A percentile compares a stretch with the other conserved stretches of the same genome.
Conservation (phyloP, 495 filamentous ascomycete species). For the Haplographium delicatum region DNA sequence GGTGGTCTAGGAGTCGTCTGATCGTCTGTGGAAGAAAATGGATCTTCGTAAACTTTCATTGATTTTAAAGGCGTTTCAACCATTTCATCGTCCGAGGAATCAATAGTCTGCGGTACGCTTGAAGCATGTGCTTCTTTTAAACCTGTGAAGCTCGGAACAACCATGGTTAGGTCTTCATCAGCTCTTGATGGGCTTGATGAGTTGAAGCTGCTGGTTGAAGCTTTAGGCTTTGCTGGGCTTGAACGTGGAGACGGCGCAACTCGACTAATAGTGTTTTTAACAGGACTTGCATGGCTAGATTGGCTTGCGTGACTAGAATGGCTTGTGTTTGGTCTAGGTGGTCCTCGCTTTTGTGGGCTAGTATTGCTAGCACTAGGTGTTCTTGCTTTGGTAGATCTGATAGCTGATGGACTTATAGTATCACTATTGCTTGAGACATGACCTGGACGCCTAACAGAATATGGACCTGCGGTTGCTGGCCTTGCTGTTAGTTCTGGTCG, state of each 20-base stretch:
- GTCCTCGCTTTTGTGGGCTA: conserved; percentile 17
- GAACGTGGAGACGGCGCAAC: conserved; percentile 20
- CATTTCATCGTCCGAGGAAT: conserved; percentile 26
- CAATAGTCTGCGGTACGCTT: conserved; percentile 14
- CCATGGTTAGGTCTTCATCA: conserved; percentile 49
- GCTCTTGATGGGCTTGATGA: conserved; percentile 31
- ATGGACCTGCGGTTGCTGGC: conserved; percentile 52
- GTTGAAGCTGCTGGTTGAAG: conserved; percentile 10
- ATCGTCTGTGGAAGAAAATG: conserved; percentile 44
- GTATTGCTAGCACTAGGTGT: conserved; percentile 18
- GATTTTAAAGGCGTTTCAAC: conserved; percentile 32
- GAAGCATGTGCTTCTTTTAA: conserved; percentile 7
- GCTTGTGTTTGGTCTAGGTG: conserved; percentile 26
- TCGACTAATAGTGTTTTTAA: conserved; percentile 20
- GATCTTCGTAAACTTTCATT: conserved; percentile 57
- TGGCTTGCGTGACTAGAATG: conserved; percentile 26
- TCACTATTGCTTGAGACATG: conserved; percentile 38
- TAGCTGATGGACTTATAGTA: conserved; percentile 21
- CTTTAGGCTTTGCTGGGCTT: conserved; percentile 34
- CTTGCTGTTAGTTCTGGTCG: conserved; percentile 44
- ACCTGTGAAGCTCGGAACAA: conserved; percentile 32
- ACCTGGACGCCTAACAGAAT: conserved; percentile 46
- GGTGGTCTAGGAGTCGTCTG: conserved; percentile 37
- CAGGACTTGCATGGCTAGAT: conserved; percentile 24
- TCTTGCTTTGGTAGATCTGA: conserved; percentile 14